Percentiles rank a stretch among this genome's conserved stretches.
Conservation (phyloP, 2,329 filamentous ascomycete species). For the Ophiostoma populinum region DNA sequence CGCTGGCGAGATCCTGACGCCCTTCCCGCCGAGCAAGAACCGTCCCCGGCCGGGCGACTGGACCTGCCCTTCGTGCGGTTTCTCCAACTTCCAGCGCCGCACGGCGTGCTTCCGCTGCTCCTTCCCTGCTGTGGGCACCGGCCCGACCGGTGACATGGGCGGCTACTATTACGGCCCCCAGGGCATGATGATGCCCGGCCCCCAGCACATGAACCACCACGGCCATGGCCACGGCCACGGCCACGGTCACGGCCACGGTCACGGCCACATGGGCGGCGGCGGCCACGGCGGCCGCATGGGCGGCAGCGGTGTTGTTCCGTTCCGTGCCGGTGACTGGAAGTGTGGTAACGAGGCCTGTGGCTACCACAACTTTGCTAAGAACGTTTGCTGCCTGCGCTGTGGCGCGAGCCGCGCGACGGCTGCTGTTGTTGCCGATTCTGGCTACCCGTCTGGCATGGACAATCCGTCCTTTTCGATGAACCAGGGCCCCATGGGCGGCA, state of each 20-base stretch:
- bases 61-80: slow-evolving; percentile 97
- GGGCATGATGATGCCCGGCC: slow-evolving; percentile 62
- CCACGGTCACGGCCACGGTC: slow-evolving; percentile 34
- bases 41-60: slow-evolving; percentile 91
- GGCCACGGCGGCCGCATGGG: slow-evolving; percentile 53
- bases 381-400: slow-evolving; percentile 91
- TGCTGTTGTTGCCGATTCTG: slow-evolving; percentile 84
- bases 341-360: slow-evolving; percentile 93
- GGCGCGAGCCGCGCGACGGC: slow-evolving; percentile 88
- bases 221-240: slow-evolving; percentile 28
- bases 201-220: slow-evolving; percentile 50
- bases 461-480: slow-evolving; percentile 72
- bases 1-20: slow-evolving; percentile 86
- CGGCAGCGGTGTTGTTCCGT: slow-evolving; percentile 76
- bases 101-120: slow-evolving; percentile 98
- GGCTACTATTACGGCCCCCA: slow-evolving; percentile 59
- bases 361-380: slow-evolving; percentile 99
- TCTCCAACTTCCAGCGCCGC: slow-evolving; percentile 97
- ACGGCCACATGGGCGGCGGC: slow-evolving; percentile 49
- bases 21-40: slow-evolving; percentile 97
- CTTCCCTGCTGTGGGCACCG: slow-evolving; percentile 82
- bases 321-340: slow-evolving; percentile 98
- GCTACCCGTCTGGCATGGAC: slow-evolving; percentile 82
- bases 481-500: slow-evolving; percentile 72
- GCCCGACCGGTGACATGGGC: slow-evolving; percentile 46